Conservation (phyloP, 306 rosid species). For the Quercus cerris region DNA sequence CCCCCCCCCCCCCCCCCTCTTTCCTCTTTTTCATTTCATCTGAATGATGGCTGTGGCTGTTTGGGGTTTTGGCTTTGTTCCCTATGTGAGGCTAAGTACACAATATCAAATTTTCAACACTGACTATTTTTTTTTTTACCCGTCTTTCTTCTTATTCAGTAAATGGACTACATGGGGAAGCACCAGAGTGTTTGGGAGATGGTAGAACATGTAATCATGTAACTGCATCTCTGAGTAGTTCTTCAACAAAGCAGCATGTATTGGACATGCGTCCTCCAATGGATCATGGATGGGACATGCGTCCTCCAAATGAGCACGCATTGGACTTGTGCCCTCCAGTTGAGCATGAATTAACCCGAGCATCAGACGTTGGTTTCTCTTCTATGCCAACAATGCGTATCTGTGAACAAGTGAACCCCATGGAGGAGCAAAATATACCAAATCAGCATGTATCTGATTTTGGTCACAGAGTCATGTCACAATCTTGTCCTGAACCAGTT, state of each 20-base stretch:
- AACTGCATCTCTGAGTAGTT: constrained; percentile 20
- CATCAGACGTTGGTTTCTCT: constrained; percentile 30
- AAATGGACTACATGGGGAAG: constrained; percentile 34
- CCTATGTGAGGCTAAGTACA: neutral
- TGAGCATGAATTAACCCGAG: constrained; percentile 32
- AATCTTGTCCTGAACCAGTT: constrained; percentile 28
- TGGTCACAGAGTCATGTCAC: constrained; percentile 27
- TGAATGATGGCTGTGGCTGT: neutral
- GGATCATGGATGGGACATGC: constrained; percentile 27
- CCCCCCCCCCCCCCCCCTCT: no score
- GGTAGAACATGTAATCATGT: constrained; percentile 21
- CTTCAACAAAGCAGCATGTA: constrained; percentile 37
- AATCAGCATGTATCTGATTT: constrained; percentile 12
- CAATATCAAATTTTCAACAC: neutral
- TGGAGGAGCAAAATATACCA: constrained; percentile 23
- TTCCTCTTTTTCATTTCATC: no score
- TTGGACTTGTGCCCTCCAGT: constrained; percentile 20
- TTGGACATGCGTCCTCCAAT: constrained; percentile 22
- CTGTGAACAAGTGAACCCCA: constrained; percentile 23
- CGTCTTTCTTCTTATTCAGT: constrained; percentile 19
- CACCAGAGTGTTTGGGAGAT: constrained; percentile 31
- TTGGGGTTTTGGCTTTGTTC: neutral
- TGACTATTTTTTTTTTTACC: neutral
- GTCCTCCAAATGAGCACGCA: constrained; percentile 22
- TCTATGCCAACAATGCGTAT: constrained; percentile 49